These are phyloP conservation scores for Ophiostoma australiae DNA, from an alignment of 2,329 filamentous ascomycete species.

Conservation along the genomic window DNA sequence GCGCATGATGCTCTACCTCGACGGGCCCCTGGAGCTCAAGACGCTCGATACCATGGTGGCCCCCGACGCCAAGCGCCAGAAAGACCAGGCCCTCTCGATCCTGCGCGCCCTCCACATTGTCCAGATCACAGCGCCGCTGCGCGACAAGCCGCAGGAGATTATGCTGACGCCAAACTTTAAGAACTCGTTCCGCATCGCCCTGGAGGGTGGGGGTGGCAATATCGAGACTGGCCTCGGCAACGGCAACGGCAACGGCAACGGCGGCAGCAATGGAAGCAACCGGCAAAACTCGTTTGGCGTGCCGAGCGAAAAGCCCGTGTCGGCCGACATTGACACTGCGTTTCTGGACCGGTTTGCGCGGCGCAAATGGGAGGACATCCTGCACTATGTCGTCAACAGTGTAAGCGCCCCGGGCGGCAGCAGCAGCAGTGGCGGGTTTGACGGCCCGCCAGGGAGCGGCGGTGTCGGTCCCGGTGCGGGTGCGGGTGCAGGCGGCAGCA, in stretches of 20 bases:
- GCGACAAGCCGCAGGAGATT: constrained; percentile 64
- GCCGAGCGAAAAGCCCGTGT: constrained; percentile 61
- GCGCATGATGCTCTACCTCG: constrained; percentile 91
- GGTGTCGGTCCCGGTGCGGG: not conserved
- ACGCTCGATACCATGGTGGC: constrained; percentile 86
- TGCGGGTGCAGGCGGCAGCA: constrained; percentile 31
- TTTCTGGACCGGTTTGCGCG: constrained; percentile 83
- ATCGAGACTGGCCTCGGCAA: not conserved
- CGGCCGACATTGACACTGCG: constrained; percentile 59
- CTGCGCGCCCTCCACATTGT: constrained; percentile 85
- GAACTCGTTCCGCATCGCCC: constrained; percentile 73
- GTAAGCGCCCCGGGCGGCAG: constrained; percentile 47
- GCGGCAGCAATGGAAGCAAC: constrained; percentile 48
- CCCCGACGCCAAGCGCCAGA: constrained; percentile 59
- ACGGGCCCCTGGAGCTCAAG: constrained; percentile 68
- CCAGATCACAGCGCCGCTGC: constrained; percentile 55
- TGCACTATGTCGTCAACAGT: constrained; percentile 89
- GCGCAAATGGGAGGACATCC: constrained; percentile 88
- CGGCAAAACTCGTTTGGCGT: constrained; percentile 87
- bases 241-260: not conserved
- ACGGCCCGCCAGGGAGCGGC: constrained; percentile 34
- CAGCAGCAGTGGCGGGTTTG: constrained; percentile 33
- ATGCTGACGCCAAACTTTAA: constrained; percentile 77
- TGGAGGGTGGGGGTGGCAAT: constrained; percentile 58
- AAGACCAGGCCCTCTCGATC: constrained; percentile 76